phyloP scores from a whole-genome alignment of 2,329 filamentous ascomycete genomes.

The Neocucurbitaria cava region DNA sequence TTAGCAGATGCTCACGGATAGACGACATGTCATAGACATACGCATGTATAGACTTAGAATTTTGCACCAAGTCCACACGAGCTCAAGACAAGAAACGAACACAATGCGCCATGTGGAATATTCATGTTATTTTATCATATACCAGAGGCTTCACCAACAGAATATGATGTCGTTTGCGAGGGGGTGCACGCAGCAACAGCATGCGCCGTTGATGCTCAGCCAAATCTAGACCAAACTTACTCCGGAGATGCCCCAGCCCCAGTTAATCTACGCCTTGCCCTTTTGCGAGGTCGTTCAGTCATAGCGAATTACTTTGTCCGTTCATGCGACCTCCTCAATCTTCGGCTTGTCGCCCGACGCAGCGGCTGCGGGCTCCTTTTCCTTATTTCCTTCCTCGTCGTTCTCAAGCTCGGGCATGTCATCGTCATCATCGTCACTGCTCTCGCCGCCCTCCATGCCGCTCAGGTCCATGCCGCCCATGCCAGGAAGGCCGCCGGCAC shows the following conservation, averaged over 20 bases:
- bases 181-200: constrained; percentile 1
- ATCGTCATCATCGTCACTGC: constrained; percentile 64
- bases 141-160: constrained; percentile 22
- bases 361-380: constrained; percentile 32
- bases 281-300: constrained; percentile 15
- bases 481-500: constrained; percentile 52
- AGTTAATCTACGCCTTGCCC: constrained; percentile 9
- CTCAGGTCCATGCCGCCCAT: constrained; percentile 40
- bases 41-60: neutral
- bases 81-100: neutral
- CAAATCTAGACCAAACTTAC: neutral
- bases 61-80: neutral
- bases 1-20: neutral
- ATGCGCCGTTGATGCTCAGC: neutral
- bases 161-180: constrained; percentile 7
- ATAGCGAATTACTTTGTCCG: constrained; percentile 14
- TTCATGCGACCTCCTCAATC: constrained; percentile 56
- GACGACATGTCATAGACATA: neutral
- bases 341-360: constrained; percentile 48
- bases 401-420: constrained; percentile 77
- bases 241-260: constrained; percentile 13
- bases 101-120: neutral
- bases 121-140: constrained; percentile 22
- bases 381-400: constrained; percentile 37
- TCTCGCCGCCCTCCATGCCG: constrained; percentile 44